Base-by-base conservation (phyloP, 192 early-diverging fungal species). In the Entophlyctis helioformis region DNA sequence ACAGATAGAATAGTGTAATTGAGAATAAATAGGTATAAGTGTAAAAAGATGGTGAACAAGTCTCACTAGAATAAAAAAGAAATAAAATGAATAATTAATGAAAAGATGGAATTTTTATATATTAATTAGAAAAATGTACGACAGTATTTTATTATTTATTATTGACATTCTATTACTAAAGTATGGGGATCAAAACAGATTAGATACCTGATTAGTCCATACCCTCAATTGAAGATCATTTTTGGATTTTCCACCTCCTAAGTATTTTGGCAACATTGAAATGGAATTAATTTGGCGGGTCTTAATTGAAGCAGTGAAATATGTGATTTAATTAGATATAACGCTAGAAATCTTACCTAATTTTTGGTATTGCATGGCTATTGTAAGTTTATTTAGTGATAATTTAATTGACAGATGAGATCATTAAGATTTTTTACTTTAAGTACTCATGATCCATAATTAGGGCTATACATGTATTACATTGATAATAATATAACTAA, bases 381-480 rank as follows among this genome's bases (percentile, higher is more conserved):
- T n/a, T n/a, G n/a, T n/a, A n/a, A n/a, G n/a, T n/a, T n/a, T n/a
- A n/a, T n/a, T n/a, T n/a, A n/a, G n/a, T n/a, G n/a, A n/a, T n/a
- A n/a, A n/a, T n/a, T n/a, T n/a, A n/a, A n/a, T n/a, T n/a, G n/a
- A n/a, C n/a, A n/a, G n/a, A n/a, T n/a, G n/a, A n/a, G n/a, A n/a
- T n/a, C n/a, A n/a, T n/a, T n/a, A n/a, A n/a, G n/a, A n/a, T n/a
- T n/a, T n/a, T n/a, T 27, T 12, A 51, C 49, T 46, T 31, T 41
- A 51, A 51, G 49, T 26, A 51, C 49, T 10, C 49, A 51, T 27
- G 49, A 41, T 41, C 49, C 42, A 44, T 51, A 27, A 32, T 46
- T 50, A 51, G 42, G 49, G 49, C 46, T 47, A 47, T 20, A 40
- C 49, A 41, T 25, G 22, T 50, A 38, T 36, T 50, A 50, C 49